Base-by-base conservation (phyloP, 2,329 filamentous ascomycete genomes). In the Rutstroemia sp. region DNA sequence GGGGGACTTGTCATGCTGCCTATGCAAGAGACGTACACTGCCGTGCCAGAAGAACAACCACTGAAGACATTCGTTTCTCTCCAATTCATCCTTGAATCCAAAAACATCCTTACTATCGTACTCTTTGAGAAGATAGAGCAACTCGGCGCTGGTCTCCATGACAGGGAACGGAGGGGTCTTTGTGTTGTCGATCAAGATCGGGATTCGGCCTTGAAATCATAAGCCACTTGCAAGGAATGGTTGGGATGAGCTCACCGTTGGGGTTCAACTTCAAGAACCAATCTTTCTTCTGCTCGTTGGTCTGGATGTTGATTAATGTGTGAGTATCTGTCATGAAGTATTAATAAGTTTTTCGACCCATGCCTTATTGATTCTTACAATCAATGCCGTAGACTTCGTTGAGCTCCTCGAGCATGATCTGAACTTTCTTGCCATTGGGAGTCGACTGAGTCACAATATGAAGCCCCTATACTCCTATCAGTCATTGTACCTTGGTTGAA, bases 21-120 rank as follows among this genome's bases (percentile, higher is more conserved):
- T 10, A 47, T 12, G 52, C 39, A 34, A 8, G 48, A 10, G 48
- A 63, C 66, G 53, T 65, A 72, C 70, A 77, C 12, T 48, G 70
- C 71, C 73, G 55, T 79, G 76, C 76, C 76, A 80, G 69, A 80
- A 81, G 67, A 80, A 78, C 1, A 77, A 69, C 78, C 78, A 80
- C 62, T 81, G 78, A 42, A 78, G 57, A 27, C 67, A 69, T 61
- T 80, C 68, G 59, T 69, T 78, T 14, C 72, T 68, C 66, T 81
- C 78, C 6, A 78, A 65, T 16, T 75, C 73, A 61, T 80, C 73
- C 48, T 73, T 73, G 70, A 81, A 82, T 17, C 75, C 74, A 62
- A 81, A 80, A 5, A 66, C 68, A 61, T 78, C 69, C 5, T 80
- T 67, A 58, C 73, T 75, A 66, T 81, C 78, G 9, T 23, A 49